Evolutionary conservation across 2,329 filamentous ascomycete species (phyloP).

Genomic region (Gaeumannomyces sp.): DNA sequence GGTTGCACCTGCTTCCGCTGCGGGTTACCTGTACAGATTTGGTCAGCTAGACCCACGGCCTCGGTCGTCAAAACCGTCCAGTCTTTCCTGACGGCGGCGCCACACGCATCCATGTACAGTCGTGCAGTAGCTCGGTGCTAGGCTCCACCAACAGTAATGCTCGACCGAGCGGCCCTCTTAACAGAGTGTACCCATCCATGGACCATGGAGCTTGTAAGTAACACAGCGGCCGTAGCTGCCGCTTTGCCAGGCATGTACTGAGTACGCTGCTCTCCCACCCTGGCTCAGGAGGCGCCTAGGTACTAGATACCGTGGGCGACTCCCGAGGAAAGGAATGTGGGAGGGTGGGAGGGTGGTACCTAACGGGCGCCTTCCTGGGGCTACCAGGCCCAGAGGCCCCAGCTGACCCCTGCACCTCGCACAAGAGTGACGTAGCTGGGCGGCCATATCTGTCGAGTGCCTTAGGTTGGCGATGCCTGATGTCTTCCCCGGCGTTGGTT

Average conservation of each 20-base stretch:
- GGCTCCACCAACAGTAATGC: too few species aligned
- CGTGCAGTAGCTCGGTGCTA: not conserved
- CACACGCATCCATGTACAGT: not conserved
- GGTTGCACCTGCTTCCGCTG: not conserved
- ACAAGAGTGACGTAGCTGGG: not conserved
- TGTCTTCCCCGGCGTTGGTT: not conserved
- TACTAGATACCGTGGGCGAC: not conserved
- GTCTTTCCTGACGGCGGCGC: not conserved
- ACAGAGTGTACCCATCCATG: too few species aligned
- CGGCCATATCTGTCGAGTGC: not conserved
- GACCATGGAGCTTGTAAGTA: too few species aligned
- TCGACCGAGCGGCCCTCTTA: too few species aligned
- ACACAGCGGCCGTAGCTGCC: too few species aligned
- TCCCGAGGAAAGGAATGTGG: too few species aligned
- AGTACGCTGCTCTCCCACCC: not conserved
- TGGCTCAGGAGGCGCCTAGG: too few species aligned
- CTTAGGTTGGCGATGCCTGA: not conserved
- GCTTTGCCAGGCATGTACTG: not conserved
- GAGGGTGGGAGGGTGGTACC: not conserved
- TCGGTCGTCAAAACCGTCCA: conserved; percentile 10
- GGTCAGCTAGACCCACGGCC: not conserved
- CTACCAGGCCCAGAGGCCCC: not conserved
- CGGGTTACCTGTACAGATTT: not conserved
- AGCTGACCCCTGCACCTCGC: not conserved
- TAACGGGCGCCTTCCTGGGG: not conserved